Conservation (phyloP, 805 yeast species). For the Wickerhamiella vanderwaltii region DNA sequence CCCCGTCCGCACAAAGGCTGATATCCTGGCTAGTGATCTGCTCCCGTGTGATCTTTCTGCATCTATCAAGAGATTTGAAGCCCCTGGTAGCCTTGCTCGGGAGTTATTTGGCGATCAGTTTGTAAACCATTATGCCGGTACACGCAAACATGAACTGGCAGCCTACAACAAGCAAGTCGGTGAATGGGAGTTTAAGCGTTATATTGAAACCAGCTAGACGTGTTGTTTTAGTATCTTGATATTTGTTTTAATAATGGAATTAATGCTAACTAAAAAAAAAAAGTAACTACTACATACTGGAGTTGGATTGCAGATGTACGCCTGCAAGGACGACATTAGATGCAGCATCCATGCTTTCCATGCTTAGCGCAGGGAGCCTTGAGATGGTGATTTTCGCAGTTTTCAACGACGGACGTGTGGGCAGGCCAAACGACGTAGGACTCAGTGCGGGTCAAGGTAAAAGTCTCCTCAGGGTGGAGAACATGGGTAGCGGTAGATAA, state of each 20-base stretch:
- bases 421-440: constrained; percentile 13
- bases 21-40: constrained; percentile 17
- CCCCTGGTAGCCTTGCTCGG: constrained; percentile 23
- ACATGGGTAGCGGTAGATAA: constrained; percentile 11
- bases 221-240: neutral
- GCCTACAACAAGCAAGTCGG: constrained; percentile 27
- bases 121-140: constrained; percentile 27
- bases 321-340: too few species aligned
- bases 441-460: constrained; percentile 13
- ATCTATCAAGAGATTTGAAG: constrained; percentile 23
- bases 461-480: constrained; percentile 13
- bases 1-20: constrained; percentile 23
- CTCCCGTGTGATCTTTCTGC: constrained; percentile 23
- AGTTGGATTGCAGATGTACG: too few species aligned
- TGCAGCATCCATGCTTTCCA: constrained; percentile 8
- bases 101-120: constrained; percentile 23
- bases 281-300: too few species aligned
- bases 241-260: too few species aligned
- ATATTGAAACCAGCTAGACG: constrained; percentile 20
- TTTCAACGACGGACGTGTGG: neutral
- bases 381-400: neutral
- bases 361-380: constrained; percentile 9
- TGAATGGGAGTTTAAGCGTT: constrained; percentile 27
- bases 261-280: too few species aligned
- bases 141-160: constrained; percentile 24